A percentile compares a stretch with the other conserved stretches of the same genome.
phyloP scores from a whole-genome alignment of 768 basidiomycete species.

The Macrolepiota dolichaula region DNA sequence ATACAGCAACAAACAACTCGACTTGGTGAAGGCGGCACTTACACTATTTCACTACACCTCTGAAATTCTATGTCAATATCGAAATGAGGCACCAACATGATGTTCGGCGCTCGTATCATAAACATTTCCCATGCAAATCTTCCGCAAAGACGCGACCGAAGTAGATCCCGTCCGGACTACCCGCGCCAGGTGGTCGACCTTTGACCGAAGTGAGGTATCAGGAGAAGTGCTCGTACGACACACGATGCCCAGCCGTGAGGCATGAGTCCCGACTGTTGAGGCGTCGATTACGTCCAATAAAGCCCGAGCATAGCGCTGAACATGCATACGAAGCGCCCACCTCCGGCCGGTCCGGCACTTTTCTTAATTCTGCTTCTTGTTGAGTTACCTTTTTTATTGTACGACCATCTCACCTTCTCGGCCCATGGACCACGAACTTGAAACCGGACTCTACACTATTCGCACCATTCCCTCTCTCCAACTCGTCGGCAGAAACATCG shows the following conservation, averaged over 20 bases:
- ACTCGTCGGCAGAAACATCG: conserved; percentile 1
- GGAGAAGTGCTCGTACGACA: too few relatives aligned
- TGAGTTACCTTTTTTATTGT: neutral
- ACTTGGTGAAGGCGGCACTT: too few relatives aligned
- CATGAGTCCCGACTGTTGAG: neutral
- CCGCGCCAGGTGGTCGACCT: too few relatives aligned
- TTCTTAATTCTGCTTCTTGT: neutral
- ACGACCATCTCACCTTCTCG: neutral
- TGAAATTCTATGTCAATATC: too few relatives aligned
- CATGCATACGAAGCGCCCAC: neutral
- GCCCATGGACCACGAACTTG: neutral
- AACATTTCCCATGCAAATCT: too few relatives aligned
- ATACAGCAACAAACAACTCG: neutral
- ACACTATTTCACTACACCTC: too few relatives aligned
- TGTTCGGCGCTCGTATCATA: too few relatives aligned
- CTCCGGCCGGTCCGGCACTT: neutral
- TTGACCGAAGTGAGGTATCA: too few relatives aligned
- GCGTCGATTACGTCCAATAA: neutral
- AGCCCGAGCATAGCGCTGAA: neutral
- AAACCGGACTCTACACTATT: conserved; percentile 7
- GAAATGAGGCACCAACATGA: too few relatives aligned
- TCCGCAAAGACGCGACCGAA: too few relatives aligned
- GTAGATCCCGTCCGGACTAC: too few relatives aligned
- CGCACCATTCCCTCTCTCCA: neutral
- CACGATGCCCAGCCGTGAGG: neutral